Base-by-base conservation (phyloP, 176 grass and related monocot species). In the Luzula sylvatica region DNA sequence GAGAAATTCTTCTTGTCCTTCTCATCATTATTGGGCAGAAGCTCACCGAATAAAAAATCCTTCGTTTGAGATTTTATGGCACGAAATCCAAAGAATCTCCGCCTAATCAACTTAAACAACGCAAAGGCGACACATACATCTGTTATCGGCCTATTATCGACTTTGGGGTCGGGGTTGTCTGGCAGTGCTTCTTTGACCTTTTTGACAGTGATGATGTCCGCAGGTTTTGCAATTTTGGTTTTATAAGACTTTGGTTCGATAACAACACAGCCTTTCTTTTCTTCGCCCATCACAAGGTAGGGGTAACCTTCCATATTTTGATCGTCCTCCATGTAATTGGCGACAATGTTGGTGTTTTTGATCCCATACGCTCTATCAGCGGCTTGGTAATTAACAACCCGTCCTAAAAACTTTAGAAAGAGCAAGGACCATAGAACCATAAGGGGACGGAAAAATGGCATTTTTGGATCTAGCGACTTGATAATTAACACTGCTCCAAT, bases 61-160 rank as follows among this genome's bases (percentile, higher is more conserved):
- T 8, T 28, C 15, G 58, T 52, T 45, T 72, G 70, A 0, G 1
- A 0, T 50, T 3, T 38, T 26, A 39, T 23, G 0, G 46, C 9
- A 0, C 26, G 23, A 6, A 42, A 59, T 12, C 23, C 5, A n/a
- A 44, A 11, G 26, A 68, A 83, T 27, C 50, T 61, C 29, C 67
- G 35, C 44, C 57, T 19, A 16, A 83, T 59, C 2, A 83, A 64
- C 61, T 83, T 77, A 53, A 75, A 83, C 46, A 83, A 48, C 2
- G 79, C 79, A 43, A 83, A 83, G 18, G 79, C 76, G 12, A 83
- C 53, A 54, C 72, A 72, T 0, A 68, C 16, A 12, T 77, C 79
- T 35, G 55, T 83, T 35, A 76, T 46, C n/a, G n/a, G n/a, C 38
- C 45, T 39, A 2, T 15, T 0, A 1, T 4, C 47, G 3, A 3